Percentiles rank a stretch among this genome's conserved stretches.
phyloP scores from a whole-genome alignment of 176 grass and related monocot species.

The Panicum miliaceum region DNA sequence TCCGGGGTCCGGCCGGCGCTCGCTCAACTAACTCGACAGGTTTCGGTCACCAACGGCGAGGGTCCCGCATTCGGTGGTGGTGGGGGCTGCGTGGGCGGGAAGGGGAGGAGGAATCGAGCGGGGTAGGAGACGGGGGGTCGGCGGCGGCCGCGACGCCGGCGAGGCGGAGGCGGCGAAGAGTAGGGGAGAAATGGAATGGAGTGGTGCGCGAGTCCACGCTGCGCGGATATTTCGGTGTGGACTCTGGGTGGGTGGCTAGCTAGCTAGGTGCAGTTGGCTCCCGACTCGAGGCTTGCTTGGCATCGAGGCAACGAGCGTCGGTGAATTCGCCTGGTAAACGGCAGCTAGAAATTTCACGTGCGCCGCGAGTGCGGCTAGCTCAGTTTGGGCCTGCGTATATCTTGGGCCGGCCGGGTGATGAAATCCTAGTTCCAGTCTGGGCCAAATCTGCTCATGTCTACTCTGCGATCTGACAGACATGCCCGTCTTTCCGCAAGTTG shows the following conservation, averaged over 20 bases:
- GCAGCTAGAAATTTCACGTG: neutral
- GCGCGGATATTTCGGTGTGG: conserved; percentile 39
- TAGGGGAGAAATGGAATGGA: neutral
- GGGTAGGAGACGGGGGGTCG: neutral
- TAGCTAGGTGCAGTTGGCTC: neutral
- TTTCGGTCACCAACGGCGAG: neutral
- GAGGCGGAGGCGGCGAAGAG: conserved; percentile 28
- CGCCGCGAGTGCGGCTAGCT: neutral
- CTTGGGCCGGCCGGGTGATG: neutral
- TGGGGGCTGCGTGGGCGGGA: neutral
- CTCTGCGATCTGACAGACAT: no score
- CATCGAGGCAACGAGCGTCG: conserved; percentile 42
- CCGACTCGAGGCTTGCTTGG: conserved; percentile 33
- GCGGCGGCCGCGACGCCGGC: conserved; percentile 36
- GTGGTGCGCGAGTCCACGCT: conserved; percentile 43
- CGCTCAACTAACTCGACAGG: neutral
- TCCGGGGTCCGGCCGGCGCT: conserved; percentile 30
- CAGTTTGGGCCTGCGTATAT: neutral
- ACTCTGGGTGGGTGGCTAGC: conserved; percentile 29
- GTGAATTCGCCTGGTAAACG: conserved; percentile 31
- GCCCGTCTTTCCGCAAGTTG: no score
- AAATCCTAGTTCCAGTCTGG: no score
- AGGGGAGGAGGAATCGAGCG: conserved; percentile 22
- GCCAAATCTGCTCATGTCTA: no score
- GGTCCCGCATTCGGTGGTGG: conserved; percentile 35